These are phyloP conservation scores for Emergomyces africanus DNA, from an alignment of 2,329 filamentous ascomycete species.

Conservation along the genomic window DNA sequence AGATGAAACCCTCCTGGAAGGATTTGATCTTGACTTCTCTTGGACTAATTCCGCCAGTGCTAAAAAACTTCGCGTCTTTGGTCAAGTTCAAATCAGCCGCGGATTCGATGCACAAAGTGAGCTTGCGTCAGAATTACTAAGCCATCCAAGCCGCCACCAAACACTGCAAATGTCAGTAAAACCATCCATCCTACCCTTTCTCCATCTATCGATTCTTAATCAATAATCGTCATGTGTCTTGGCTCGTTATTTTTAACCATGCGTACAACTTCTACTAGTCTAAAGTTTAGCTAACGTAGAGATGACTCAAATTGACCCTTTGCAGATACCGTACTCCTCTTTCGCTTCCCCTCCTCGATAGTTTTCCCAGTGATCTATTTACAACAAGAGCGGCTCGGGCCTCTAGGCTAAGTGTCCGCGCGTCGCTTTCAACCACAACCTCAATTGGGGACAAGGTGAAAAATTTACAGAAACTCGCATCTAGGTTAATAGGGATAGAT, in stretches of 20 bases:
- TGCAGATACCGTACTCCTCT: constrained; percentile 33
- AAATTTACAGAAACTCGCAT: constrained; percentile 49
- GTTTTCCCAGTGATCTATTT: constrained; percentile 66
- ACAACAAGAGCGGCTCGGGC: constrained; percentile 24
- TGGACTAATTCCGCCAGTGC: constrained; percentile 16
- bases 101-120: constrained; percentile 10
- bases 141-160: neutral
- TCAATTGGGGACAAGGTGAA: constrained; percentile 58
- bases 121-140: neutral
- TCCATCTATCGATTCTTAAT: neutral
- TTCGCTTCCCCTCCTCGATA: constrained; percentile 66
- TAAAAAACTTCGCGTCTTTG: constrained; percentile 21
- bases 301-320: neutral
- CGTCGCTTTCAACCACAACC: constrained; percentile 61
- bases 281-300: neutral
- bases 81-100: constrained; percentile 23
- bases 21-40: constrained; percentile 30
- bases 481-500: constrained; percentile 52
- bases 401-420: constrained; percentile 34
- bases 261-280: too few species aligned
- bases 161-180: constrained; percentile 13
- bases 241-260: neutral
- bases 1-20: constrained; percentile 10
- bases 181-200: neutral
- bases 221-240: neutral